Percentiles rank a stretch among this genome's conserved stretches.
Conservation (phyloP, 2,329 filamentous ascomycete genomes). For the Alternaria ventricosa region DNA sequence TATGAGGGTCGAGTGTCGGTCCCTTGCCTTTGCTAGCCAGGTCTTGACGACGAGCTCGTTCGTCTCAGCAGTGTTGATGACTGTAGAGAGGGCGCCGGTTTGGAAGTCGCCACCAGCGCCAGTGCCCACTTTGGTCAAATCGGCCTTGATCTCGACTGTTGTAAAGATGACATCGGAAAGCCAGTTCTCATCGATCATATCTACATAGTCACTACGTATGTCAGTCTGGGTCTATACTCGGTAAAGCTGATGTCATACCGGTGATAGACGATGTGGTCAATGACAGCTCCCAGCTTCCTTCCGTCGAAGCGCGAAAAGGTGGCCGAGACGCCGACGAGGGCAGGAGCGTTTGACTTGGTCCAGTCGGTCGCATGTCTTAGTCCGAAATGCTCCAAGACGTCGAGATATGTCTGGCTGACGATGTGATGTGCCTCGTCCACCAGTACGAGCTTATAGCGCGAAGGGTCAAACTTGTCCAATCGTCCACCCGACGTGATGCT, state of each 20-base stretch:
- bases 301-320: constrained; percentile 83
- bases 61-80: constrained; percentile 79
- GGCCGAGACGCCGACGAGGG: constrained; percentile 89
- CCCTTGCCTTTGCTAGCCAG: constrained; percentile 79
- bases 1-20: constrained; percentile 82
- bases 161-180: constrained; percentile 92
- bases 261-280: constrained; percentile 96
- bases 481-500: constrained; percentile 80
- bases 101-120: constrained; percentile 79
- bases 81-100: constrained; percentile 75
- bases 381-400: constrained; percentile 78
- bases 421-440: constrained; percentile 99
- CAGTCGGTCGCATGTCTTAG: constrained; percentile 60
- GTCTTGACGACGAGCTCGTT: constrained; percentile 86
- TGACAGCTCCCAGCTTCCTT: constrained; percentile 78
- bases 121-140: constrained; percentile 74
- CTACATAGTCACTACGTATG: constrained; percentile 65
- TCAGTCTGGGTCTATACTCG: constrained; percentile 4
- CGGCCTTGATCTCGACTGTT: constrained; percentile 82
- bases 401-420: constrained; percentile 80
- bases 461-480: constrained; percentile 81
- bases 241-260: constrained; percentile 54
- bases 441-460: constrained; percentile 83
- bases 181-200: constrained; percentile 90
- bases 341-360: constrained; percentile 42